A percentile compares a stretch with the other conserved stretches of the same genome.
Conservation (phyloP, 2,329 filamentous ascomycete species). For the Didymella pinodella region DNA sequence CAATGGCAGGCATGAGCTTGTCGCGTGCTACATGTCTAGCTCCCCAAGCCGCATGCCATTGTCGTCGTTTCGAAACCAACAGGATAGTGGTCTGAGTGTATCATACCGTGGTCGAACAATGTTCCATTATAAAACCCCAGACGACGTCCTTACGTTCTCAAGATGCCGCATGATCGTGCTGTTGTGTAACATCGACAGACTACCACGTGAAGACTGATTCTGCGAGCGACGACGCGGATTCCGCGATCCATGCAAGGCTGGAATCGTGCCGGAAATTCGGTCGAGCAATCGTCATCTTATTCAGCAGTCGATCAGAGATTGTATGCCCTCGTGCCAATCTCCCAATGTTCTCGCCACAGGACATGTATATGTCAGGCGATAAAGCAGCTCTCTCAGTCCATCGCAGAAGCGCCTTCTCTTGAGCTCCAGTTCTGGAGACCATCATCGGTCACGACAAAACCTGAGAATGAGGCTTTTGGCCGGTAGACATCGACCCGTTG, state of each 20-base stretch:
- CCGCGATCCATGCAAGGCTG: not conserved
- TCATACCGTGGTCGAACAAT: not conserved
- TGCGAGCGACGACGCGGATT: not conserved
- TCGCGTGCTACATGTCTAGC: not conserved
- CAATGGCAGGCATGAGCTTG: slow-evolving; percentile 18
- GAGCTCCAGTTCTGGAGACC: not conserved
- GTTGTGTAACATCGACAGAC: not conserved
- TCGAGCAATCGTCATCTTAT: not conserved
- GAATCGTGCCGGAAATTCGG: not conserved
- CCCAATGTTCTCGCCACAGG: not conserved
- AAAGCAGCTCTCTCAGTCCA: not conserved
- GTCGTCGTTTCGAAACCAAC: slow-evolving; percentile 10
- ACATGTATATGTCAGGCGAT: too few relatives aligned
- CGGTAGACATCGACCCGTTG: not conserved
- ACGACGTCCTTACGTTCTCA: not conserved
- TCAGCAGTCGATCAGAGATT: not conserved
- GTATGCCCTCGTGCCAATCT: not conserved
- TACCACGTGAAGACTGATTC: not conserved
- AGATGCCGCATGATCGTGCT: not conserved
- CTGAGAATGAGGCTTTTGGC: not conserved
- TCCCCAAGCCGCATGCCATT: not conserved
- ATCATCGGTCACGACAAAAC: not conserved
- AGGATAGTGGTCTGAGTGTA: not conserved
- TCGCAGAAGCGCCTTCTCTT: not conserved
- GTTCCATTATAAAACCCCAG: not conserved